Percentiles rank a stretch among this genome's conserved stretches.
These are phyloP conservation scores for Blastobotrys indianensis DNA, from an alignment of 1,139 yeast species.

Conservation along the genomic window DNA sequence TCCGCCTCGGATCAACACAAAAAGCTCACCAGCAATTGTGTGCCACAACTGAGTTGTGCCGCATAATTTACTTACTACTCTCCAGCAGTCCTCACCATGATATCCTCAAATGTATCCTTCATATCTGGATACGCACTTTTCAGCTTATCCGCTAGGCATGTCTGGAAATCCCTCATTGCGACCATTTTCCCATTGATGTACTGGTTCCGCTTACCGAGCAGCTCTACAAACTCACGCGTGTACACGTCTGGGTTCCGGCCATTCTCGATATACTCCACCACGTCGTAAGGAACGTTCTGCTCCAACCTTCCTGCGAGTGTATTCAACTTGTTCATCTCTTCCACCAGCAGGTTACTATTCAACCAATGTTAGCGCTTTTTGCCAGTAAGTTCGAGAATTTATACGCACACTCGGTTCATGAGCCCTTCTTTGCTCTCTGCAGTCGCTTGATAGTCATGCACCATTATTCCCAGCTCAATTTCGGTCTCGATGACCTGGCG, in stretches of 20 bases:
- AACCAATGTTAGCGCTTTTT: constrained; percentile 1
- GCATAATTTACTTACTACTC: too few species aligned
- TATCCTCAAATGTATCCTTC: constrained; percentile 46
- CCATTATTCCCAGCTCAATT: constrained; percentile 82
- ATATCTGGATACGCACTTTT: constrained; percentile 74
- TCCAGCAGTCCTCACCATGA: constrained; percentile 29
- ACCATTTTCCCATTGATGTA: constrained; percentile 70
- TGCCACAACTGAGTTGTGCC: too few species aligned
- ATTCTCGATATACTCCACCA: constrained; percentile 64
- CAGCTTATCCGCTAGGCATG: constrained; percentile 62
- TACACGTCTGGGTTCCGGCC: constrained; percentile 97
- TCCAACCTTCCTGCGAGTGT: constrained; percentile 17
- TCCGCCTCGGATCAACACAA: too few species aligned
- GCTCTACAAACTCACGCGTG: constrained; percentile 92
- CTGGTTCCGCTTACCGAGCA: constrained; percentile 83
- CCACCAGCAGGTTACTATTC: constrained; percentile 14
- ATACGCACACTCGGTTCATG: constrained; percentile 30
- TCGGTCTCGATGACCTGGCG: constrained; percentile 75
- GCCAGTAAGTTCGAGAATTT: too few species aligned
- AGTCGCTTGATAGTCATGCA: constrained; percentile 91
- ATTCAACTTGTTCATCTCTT: constrained; percentile 18
- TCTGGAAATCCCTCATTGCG: constrained; percentile 41
- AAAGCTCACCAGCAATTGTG: too few species aligned
- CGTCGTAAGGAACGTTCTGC: constrained; percentile 29
- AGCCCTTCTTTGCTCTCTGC: constrained; percentile 55